Conservation (phyloP, 208 protist species). For the Trypanosoma conorhini region DNA sequence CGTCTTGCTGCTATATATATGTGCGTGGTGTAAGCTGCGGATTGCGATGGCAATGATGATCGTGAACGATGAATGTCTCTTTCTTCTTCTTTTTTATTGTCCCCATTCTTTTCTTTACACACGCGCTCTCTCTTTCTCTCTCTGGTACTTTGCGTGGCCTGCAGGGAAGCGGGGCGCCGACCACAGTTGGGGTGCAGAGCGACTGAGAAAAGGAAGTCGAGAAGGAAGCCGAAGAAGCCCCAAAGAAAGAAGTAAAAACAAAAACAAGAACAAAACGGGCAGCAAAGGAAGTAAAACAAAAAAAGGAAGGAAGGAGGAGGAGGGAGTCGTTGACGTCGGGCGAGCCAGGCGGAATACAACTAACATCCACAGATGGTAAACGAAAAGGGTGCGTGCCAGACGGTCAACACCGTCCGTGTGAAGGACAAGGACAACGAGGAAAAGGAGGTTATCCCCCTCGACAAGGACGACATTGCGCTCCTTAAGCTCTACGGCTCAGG, state of each 20-base stretch:
- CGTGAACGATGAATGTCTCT: too few species aligned
- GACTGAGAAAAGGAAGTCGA: neutral
- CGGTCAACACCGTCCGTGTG: slow-evolving; percentile 65
- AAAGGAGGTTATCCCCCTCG: slow-evolving; percentile 94
- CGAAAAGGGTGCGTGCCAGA: slow-evolving; percentile 89
- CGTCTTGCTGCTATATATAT: too few species aligned
- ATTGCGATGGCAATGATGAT: too few species aligned
- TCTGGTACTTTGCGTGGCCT: too few species aligned
- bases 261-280: slow-evolving; percentile 8
- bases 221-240: neutral
- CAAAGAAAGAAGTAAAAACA: neutral
- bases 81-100: too few species aligned
- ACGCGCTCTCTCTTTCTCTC: too few species aligned
- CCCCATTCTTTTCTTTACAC: too few species aligned
- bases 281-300: neutral
- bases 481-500: slow-evolving; percentile 98
- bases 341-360: neutral
- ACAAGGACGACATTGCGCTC: slow-evolving; percentile 99
- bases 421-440: slow-evolving; percentile 85
- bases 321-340: neutral
- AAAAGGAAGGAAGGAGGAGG: neutral
- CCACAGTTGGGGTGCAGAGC: neutral
- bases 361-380: slow-evolving; percentile 51
- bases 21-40: too few species aligned
- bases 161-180: too few species aligned